Conservation (phyloP, 345 rosid genomes). For the rapeseed (Brassica napus) region DNA sequence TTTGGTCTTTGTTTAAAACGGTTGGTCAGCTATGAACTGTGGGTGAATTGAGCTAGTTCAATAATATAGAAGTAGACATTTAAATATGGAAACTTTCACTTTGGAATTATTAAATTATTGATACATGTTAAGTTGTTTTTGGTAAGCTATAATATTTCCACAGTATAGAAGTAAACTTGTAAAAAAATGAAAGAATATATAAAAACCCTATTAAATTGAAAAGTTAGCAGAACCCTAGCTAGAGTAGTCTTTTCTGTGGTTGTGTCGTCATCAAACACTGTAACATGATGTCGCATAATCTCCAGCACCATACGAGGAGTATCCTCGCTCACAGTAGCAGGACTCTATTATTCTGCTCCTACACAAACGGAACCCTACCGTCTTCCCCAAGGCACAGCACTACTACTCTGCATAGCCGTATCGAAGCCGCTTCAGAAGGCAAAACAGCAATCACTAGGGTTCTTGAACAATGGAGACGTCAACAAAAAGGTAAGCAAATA, state of each 20-base stretch:
- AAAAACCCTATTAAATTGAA: not conserved
- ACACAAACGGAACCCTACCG: slow-evolving; percentile 1
- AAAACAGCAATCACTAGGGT: not conserved
- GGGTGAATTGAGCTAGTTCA: no score
- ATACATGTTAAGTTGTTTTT: not conserved
- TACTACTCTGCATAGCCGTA: not conserved
- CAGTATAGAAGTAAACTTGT: not conserved
- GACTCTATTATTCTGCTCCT: not conserved
- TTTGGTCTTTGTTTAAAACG: no score
- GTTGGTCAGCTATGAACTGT: no score
- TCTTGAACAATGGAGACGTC: slow-evolving; percentile 2
- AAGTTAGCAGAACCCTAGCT: not conserved
- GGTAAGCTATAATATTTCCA: not conserved
- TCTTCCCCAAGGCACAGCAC: not conserved
- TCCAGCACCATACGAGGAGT: not conserved
- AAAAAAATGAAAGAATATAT: not conserved
- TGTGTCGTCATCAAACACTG: not conserved
- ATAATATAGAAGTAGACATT: not conserved
- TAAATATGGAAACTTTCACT: not conserved
- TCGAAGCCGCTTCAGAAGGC: not conserved
- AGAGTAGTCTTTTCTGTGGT: not conserved
- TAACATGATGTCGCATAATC: not conserved
- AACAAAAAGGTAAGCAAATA: not conserved
- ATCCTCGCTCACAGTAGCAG: not conserved
- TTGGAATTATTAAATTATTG: not conserved